Base-by-base conservation (phyloP, 2,329 filamentous ascomycete species). In the Colletotrichum coccodes region DNA sequence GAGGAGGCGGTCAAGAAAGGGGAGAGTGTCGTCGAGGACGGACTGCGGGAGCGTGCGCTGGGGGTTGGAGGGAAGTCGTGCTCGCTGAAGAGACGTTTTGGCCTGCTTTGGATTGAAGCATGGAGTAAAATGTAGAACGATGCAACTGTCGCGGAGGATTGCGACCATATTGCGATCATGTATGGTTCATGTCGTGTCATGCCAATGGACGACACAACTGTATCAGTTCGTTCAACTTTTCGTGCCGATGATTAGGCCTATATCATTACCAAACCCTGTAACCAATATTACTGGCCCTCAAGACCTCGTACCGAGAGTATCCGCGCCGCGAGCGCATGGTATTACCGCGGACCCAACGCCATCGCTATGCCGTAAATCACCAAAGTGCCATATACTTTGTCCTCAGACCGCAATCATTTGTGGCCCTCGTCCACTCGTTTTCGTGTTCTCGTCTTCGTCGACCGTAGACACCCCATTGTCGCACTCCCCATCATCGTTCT, bases 61-160 rank as follows among this genome's bases (percentile, higher is more conserved):
- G 80, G 76, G 58, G 80, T 84, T 87, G 84, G 80, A 79, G 73
- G 64, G 82, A 84, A 64, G 82, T 90, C 38, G 74, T 91, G 70
- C 82, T 82, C 66, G 82, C 89, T 9, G 89, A 91, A 77, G 82
- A 84, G 72, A 78, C 79, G 1, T 91, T 91, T 75, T 91, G 89
- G 89, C 88, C 89, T 14, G 52, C 49, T 28, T 9, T 47, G 36
- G 32, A 47, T 26, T 46, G 21, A 50, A 42, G 47, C 3, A 36
- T 36, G 30, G 12, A 6, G 6, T 9, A 7, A 23, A 23, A 36
- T n/a, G n/a, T n/a, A n/a, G n/a, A n/a, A n/a, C n/a, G n/a, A n/a
- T n/a, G n/a, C n/a, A n/a, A n/a, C n/a, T n/a, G n/a, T n/a, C n/a
- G n/a, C n/a, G n/a, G n/a, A n/a, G n/a, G n/a, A n/a, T n/a, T n/a